Percentiles rank a stretch among this genome's conserved stretches.
phyloP scores from a whole-genome alignment of 164 flowering plant species.

The Aristolochia contorta region DNA sequence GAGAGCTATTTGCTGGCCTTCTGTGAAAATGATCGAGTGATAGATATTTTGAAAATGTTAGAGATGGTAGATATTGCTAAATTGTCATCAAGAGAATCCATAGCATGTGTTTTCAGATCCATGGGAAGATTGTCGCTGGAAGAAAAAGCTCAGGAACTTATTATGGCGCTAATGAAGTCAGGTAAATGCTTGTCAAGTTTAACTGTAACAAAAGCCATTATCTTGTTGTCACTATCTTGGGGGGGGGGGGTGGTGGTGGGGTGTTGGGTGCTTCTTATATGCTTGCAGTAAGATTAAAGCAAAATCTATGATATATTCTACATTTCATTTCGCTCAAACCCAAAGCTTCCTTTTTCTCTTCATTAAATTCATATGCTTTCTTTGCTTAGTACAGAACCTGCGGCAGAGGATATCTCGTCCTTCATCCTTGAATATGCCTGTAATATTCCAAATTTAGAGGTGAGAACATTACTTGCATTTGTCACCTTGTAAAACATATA shows the following conservation, averaged over 20 bases:
- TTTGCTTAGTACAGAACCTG: slow-evolving; percentile 36
- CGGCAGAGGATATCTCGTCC: slow-evolving; percentile 34
- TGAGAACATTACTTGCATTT: slow-evolving; percentile 60
- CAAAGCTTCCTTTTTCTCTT: too few relatives aligned
- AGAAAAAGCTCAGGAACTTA: slow-evolving; percentile 35
- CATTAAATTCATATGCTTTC: too few relatives aligned
- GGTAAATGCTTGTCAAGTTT: slow-evolving; percentile 51
- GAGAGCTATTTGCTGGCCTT: slow-evolving; percentile 72
- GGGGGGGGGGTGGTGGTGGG: too few relatives aligned
- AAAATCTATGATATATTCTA: too few relatives aligned
- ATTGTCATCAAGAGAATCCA: slow-evolving; percentile 33
- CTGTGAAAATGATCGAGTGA: slow-evolving; percentile 47
- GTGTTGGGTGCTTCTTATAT: too few relatives aligned
- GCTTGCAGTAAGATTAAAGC: too few relatives aligned
- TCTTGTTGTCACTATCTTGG: too few relatives aligned
- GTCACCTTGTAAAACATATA: slow-evolving; percentile 11
- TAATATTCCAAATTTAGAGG: slow-evolving; percentile 66
- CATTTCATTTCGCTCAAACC: too few relatives aligned
- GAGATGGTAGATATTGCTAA: slow-evolving; percentile 51
- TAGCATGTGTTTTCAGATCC: slow-evolving; percentile 40
- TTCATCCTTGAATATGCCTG: slow-evolving; percentile 41
- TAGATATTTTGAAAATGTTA: slow-evolving; percentile 44
- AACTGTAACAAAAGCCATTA: too few relatives aligned
- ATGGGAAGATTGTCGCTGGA: slow-evolving; percentile 57
- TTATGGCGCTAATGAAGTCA: slow-evolving; percentile 32